Evolutionary conservation across 495 filamentous ascomycete genomes (phyloP), one percentile per base, ranked within the genome.

Genomic region (Penicillium malachiteum): DNA sequence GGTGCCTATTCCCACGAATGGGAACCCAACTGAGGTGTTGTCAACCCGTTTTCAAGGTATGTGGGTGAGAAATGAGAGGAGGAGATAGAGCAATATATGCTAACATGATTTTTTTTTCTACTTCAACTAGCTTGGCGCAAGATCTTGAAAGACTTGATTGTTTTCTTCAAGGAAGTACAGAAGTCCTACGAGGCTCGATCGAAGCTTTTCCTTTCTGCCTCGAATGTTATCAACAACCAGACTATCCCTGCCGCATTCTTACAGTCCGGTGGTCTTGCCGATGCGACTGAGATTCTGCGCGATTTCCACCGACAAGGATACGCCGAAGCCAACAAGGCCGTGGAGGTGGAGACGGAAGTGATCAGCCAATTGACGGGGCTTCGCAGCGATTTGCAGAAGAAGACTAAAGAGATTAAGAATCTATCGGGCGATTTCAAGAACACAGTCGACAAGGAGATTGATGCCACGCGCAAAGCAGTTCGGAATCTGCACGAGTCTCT

Each of bases 341-440:
- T 83, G 26, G 90, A 95, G 58, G 92, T 96, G 54, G 90, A 97
- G 71, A 85, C 84, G 52, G 92, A 96, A 60, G 90, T 98, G 34
- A 91, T 97, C 56, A 81, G 87, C 42, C 89, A 91, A 50, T 79
- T 98, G 43, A 91, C 86, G 5, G 92, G 90, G 12, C 77, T 98
- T 18, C 77, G 94, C 43, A 91, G 84, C 62, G 94, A 98, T 70
- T 78, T 98, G 14, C 85, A 87, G 50, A 90, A 93, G 72, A 98
- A 98, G 76, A 94, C 93, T 63, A 97, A 97, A 73, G 94, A 98
- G 73, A 97, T 98, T 70, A 96, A 94, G 70, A 87, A 82, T 54
- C 76, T 98, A 5, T 86, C 91, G 6, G 87, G 90, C 2, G 94
- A 98, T 71, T 98, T 98, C 70, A 96, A 96, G 68, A 98, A 95